phyloP scores from a whole-genome alignment of 768 basidiomycete genomes.

The Calvatia gigantea region DNA sequence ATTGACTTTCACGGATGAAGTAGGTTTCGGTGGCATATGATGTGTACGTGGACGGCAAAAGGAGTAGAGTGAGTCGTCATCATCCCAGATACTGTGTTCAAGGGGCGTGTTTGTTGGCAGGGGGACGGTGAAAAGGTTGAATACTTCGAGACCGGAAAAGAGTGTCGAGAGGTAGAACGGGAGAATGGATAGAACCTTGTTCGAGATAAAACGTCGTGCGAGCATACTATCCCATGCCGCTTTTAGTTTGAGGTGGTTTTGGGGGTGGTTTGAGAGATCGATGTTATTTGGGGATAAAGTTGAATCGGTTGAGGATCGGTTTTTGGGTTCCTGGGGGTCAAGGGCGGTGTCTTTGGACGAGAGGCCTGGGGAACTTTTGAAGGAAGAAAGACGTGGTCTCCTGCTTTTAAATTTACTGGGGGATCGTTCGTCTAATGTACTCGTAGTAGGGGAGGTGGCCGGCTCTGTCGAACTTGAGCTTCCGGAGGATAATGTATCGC shows the following conservation, averaged over 20 bases:
- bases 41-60: not conserved
- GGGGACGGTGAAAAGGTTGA: constrained; percentile 44
- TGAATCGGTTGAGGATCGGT: not conserved
- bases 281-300: not conserved
- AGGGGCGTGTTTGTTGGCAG: constrained; percentile 47
- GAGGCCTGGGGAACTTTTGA: not conserved
- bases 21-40: not conserved
- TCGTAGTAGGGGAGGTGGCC: constrained; percentile 6
- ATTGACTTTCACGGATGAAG: not conserved
- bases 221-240: constrained; percentile 71
- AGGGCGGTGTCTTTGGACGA: not conserved
- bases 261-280: constrained; percentile 33
- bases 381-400: constrained; percentile 3
- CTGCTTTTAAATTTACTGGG: constrained; percentile 19
- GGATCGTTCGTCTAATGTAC: constrained; percentile 1
- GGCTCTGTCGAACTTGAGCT: constrained; percentile 19
- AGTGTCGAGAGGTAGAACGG: constrained; percentile 64
- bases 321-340: not conserved
- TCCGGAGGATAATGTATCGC: not conserved
- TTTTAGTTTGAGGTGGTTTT: constrained; percentile 61
- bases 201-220: constrained; percentile 48
- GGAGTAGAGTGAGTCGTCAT: constrained; percentile 14
- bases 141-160: constrained; percentile 50
- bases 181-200: constrained; percentile 53
- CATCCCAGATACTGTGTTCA: constrained; percentile 15